phyloP scores from a whole-genome alignment of 768 basidiomycete species.

The Suillus placidus region DNA sequence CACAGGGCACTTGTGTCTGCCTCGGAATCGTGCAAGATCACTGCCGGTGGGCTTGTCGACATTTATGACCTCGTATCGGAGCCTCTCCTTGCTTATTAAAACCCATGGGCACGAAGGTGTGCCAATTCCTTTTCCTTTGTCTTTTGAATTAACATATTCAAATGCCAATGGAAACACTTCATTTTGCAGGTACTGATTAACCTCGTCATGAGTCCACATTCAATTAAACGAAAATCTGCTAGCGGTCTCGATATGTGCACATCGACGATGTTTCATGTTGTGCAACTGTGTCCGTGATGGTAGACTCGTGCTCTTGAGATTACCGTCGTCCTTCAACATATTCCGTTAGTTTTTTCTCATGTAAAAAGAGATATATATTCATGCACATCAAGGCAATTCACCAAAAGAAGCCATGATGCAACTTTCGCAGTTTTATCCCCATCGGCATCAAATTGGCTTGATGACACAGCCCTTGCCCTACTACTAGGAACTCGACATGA shows the following conservation, averaged over 20 bases:
- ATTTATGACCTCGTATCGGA: background rate
- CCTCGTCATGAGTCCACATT: background rate
- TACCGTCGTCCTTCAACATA: background rate
- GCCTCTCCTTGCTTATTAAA: slow-evolving; percentile 10
- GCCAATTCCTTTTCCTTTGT: slow-evolving; percentile 5
- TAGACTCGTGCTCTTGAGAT: background rate
- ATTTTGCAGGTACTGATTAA: background rate
- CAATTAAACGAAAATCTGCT: background rate
- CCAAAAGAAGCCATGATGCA: background rate
- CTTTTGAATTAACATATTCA: background rate
- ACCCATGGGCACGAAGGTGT: background rate
- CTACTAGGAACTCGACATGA: background rate
- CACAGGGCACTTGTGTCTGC: background rate
- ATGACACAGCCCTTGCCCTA: background rate
- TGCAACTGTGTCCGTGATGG: background rate
- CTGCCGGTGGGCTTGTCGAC: background rate
- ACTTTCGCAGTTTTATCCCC: background rate
- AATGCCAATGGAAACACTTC: slow-evolving; percentile 1
- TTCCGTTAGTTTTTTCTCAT: background rate
- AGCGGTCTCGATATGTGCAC: slow-evolving; percentile 1
- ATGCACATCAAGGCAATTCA: background rate
- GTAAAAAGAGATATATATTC: background rate
- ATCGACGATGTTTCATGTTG: background rate
- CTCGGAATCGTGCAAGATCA: slow-evolving; percentile 7
- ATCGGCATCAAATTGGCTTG: background rate